A percentile compares a stretch with the other conserved stretches of the same genome.
These are phyloP conservation scores for Dionaea muscipula DNA, from an alignment of 179 eudicot species.

Conservation along the genomic window DNA sequence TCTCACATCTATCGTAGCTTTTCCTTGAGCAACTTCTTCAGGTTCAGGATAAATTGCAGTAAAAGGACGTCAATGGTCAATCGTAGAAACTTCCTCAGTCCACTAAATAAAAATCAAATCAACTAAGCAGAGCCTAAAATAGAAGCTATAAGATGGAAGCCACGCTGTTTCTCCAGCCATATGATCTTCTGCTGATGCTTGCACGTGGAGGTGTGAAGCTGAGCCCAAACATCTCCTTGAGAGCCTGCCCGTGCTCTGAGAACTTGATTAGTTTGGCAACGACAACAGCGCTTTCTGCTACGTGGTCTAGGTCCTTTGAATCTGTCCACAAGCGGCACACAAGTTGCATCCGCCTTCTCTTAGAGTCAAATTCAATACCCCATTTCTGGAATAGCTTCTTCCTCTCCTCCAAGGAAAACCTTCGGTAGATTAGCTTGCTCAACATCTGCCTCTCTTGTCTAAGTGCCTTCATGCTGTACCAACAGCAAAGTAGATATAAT, in stretches of 20 bases:
- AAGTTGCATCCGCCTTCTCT: conserved; percentile 55
- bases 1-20: too few species aligned
- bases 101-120: background rate
- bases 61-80: too few species aligned
- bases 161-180: conserved; percentile 34
- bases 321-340: conserved; percentile 43
- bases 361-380: conserved; percentile 47
- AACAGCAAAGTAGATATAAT: conserved; percentile 9
- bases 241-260: conserved; percentile 32
- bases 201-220: conserved; percentile 44
- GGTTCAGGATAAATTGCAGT: too few species aligned
- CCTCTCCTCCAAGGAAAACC: conserved; percentile 43
- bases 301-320: conserved; percentile 45
- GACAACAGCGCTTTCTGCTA: conserved; percentile 49
- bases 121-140: background rate
- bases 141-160: conserved; percentile 23
- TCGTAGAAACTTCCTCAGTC: background rate
- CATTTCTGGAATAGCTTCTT: conserved; percentile 47
- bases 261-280: conserved; percentile 60
- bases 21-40: too few species aligned
- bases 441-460: conserved; percentile 52
- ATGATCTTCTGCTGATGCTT: conserved; percentile 28
- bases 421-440: conserved; percentile 44
- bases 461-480: conserved; percentile 52
- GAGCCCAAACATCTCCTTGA: conserved; percentile 70